Evolutionary conservation across 768 basidiomycete genomes (phyloP).

Genomic region (Boletus patriciae): DNA sequence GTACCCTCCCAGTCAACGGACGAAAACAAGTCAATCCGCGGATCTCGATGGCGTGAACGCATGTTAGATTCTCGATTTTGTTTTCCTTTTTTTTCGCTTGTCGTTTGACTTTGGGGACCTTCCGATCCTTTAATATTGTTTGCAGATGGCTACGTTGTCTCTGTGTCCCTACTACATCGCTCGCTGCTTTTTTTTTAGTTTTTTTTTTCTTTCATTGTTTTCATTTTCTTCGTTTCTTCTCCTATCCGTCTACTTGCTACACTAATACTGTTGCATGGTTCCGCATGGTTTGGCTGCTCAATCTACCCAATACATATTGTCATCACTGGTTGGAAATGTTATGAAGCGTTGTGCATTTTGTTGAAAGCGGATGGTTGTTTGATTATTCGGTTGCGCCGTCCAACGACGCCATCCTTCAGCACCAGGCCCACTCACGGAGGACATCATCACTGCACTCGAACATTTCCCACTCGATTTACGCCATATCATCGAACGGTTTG

Average conservation of each 20-base stretch:
- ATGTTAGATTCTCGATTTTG: constrained; percentile 7
- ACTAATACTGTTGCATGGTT: constrained; percentile 26
- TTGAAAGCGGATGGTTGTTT: too few relatives aligned
- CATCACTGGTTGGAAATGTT: constrained; percentile 17
- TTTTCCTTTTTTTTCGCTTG: neutral
- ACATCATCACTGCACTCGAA: constrained; percentile 86
- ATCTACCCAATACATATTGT: constrained; percentile 29
- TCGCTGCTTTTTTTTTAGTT: neutral
- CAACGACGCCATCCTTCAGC: constrained; percentile 36
- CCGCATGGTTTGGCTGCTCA: constrained; percentile 23
- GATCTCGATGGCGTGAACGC: constrained; percentile 24
- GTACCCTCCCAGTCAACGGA: constrained; percentile 29
- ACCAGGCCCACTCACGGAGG: constrained; percentile 85
- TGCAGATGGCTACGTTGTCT: constrained; percentile 12
- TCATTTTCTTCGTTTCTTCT: neutral
- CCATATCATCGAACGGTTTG: constrained; percentile 58
- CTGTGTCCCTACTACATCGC: neutral
- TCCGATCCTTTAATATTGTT: constrained; percentile 4
- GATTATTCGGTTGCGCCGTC: neutral
- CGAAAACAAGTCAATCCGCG: constrained; percentile 28
- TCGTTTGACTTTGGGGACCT: neutral
- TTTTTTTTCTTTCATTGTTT: neutral
- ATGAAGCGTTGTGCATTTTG: constrained; percentile 4
- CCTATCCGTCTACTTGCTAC: constrained; percentile 10
- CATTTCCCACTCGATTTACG: constrained; percentile 82